Conservation (phyloP, 2,329 filamentous ascomycete genomes). For the Daldinia sp. region DNA sequence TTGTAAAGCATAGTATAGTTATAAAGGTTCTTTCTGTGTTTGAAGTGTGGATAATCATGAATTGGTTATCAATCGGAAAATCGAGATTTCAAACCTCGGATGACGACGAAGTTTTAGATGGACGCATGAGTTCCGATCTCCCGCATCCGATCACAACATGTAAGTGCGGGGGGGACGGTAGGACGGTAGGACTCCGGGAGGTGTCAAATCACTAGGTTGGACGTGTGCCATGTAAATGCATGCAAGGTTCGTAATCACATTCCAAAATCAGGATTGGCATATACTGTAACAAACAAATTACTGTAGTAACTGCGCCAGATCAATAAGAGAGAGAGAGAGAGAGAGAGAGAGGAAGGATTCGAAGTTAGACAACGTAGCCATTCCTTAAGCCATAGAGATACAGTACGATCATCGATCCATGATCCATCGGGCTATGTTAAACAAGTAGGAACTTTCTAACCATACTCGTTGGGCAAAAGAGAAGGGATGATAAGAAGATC, state of each 20-base stretch:
- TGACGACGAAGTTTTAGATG: conserved; percentile 1
- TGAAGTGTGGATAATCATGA: neutral
- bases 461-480: too few species aligned
- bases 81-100: conserved; percentile 9
- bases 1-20: neutral
- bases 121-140: conserved; percentile 9
- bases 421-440: conserved; percentile 2
- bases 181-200: conserved; percentile 22
- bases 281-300: neutral
- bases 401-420: neutral
- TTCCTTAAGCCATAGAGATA: neutral
- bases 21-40: too few species aligned
- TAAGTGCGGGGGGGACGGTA: conserved; percentile 22
- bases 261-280: neutral
- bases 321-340: neutral
- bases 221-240: neutral
- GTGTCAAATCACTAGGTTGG: neutral
- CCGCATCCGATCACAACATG: conserved; percentile 1
- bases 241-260: neutral
- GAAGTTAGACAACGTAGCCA: neutral
- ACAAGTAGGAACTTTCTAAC: too few species aligned
- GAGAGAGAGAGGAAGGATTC: neutral
- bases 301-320: neutral
- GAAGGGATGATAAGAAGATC: neutral
- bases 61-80: conserved; percentile 17